A percentile compares a stretch with the other conserved stretches of the same genome.
Conservation (phyloP, 164 flowering plant genomes). For the Litsea cubeba region DNA sequence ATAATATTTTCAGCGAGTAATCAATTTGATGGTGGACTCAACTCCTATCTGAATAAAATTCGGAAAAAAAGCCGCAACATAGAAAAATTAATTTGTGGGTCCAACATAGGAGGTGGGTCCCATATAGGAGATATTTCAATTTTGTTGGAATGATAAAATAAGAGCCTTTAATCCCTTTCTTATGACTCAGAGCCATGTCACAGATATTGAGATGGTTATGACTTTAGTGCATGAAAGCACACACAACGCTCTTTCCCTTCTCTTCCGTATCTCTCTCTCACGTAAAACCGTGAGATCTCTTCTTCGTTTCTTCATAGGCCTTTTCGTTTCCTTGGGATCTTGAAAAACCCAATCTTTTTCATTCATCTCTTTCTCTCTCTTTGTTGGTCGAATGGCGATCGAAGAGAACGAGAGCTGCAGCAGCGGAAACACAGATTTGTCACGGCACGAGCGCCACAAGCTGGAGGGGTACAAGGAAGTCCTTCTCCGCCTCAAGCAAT, state of each 20-base stretch:
- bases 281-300: background rate
- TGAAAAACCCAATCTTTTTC: background rate
- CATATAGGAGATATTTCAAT: too few relatives aligned
- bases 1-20: too few relatives aligned
- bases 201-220: background rate
- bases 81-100: too few relatives aligned
- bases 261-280: background rate
- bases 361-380: background rate
- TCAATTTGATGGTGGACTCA: too few relatives aligned
- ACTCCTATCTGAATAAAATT: too few relatives aligned
- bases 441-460: constrained; percentile 49
- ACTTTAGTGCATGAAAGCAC: too few relatives aligned
- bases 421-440: constrained; percentile 54
- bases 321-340: too few relatives aligned
- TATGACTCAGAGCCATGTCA: too few relatives aligned
- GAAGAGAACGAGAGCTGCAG: constrained; percentile 80
- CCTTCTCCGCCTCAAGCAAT: constrained; percentile 51
- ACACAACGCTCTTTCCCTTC: background rate
- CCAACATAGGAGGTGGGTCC: too few relatives aligned
- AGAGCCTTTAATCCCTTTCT: too few relatives aligned
- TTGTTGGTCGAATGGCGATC: constrained; percentile 43
- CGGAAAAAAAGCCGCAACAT: accelerated
- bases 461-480: constrained; percentile 70
- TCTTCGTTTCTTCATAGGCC: background rate
- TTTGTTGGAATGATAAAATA: too few relatives aligned